These are phyloP conservation scores for Euphrasia confusa DNA, from an alignment of 257 asterid genomes.

Conservation along the genomic window DNA sequence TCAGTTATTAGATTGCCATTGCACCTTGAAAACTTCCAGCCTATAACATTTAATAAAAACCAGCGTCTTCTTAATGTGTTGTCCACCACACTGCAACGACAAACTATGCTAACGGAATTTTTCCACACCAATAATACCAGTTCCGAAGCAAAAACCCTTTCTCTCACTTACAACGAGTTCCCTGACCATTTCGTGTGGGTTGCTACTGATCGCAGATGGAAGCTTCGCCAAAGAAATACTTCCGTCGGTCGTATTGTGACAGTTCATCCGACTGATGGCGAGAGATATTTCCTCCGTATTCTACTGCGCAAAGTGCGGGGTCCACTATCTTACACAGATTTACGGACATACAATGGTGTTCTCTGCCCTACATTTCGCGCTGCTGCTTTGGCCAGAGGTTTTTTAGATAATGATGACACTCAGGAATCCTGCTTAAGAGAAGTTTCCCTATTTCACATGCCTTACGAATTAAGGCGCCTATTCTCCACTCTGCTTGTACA, in stretches of 20 bases:
- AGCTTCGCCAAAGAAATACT: not conserved
- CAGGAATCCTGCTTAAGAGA: not conserved
- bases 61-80: too few relatives aligned
- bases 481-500: not conserved
- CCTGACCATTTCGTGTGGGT: too few relatives aligned
- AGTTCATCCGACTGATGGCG: not conserved
- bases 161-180: too few relatives aligned
- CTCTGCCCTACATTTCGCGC: not conserved
- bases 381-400: not conserved
- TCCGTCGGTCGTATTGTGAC: not conserved
- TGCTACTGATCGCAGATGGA: too few relatives aligned
- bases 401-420: not conserved
- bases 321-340: too few relatives aligned
- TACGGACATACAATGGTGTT: too few relatives aligned
- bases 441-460: not conserved
- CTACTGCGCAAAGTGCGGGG: not conserved
- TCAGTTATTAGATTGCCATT: too few relatives aligned
- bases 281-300: not conserved
- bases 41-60: too few relatives aligned
- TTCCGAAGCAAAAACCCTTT: not conserved
- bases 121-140: not conserved
- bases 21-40: too few relatives aligned
- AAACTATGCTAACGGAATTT: not conserved
- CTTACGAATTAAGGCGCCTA: not conserved
- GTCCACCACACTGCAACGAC: not conserved